phyloP scores from a whole-genome alignment of 179 eudicot genomes.

The Silene noctiflora region DNA sequence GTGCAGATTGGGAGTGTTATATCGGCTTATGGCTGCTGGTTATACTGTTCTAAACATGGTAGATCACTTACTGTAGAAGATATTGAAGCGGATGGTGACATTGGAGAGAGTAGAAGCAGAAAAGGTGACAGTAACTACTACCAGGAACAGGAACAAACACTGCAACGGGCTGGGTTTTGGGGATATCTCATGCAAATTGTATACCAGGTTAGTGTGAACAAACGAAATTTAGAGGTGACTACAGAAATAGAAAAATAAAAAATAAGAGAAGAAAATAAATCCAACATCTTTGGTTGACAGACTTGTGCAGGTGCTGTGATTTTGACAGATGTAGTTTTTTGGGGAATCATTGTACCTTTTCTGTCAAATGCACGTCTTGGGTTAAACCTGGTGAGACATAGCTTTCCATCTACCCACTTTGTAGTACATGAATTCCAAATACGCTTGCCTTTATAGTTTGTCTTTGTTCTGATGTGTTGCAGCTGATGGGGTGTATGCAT shows the following conservation, averaged over 20 bases:
- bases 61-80: constrained; percentile 20
- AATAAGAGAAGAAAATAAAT: too few relatives aligned
- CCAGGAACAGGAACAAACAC: constrained; percentile 10
- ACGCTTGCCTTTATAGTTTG: background rate
- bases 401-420: background rate
- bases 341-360: constrained; percentile 68
- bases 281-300: constrained; percentile 32
- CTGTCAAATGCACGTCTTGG: constrained; percentile 34
- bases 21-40: constrained; percentile 73
- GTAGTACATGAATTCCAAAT: background rate
- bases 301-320: constrained; percentile 71
- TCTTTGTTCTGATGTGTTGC: constrained; percentile 17
- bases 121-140: constrained; percentile 12
- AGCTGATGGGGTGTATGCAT: constrained; percentile 76
- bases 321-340: constrained; percentile 69
- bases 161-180: constrained; percentile 38
- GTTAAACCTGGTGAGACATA: constrained; percentile 38
- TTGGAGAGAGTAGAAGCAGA: constrained; percentile 13
- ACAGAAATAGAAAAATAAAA: background rate
- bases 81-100: constrained; percentile 13
- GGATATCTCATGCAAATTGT: constrained; percentile 52
- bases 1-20: constrained; percentile 54
- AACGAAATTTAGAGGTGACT: background rate
- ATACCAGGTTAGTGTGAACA: constrained; percentile 44
- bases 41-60: constrained; percentile 27